Conservation (phyloP, 2,329 filamentous ascomycete genomes). For the Beauveria rudraprayagi region DNA sequence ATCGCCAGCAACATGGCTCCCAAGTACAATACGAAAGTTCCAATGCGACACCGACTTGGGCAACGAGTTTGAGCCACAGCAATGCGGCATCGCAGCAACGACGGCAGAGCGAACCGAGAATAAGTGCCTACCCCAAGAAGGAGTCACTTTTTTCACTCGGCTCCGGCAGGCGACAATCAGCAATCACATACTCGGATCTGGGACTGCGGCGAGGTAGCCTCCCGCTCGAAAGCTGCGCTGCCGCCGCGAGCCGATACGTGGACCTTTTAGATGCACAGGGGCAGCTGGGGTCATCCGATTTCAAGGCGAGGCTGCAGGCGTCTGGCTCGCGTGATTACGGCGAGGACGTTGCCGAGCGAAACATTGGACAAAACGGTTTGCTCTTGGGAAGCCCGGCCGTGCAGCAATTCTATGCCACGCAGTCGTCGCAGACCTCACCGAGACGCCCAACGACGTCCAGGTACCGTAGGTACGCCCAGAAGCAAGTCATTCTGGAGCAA, state of each 20-base stretch:
- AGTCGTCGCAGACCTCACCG: background rate
- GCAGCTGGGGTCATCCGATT: slow-evolving; percentile 40
- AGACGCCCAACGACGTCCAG: background rate
- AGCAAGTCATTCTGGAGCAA: background rate
- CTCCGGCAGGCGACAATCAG: background rate
- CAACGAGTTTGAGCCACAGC: background rate
- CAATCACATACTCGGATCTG: background rate
- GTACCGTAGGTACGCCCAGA: background rate
- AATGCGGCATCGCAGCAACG: background rate
- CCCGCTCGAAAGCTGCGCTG: background rate
- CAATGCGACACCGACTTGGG: background rate
- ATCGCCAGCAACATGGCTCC: background rate
- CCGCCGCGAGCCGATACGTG: slow-evolving; percentile 26
- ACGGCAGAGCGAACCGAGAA: background rate
- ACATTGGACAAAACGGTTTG: slow-evolving; percentile 34
- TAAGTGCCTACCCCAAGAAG: background rate
- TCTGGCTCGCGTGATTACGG: slow-evolving; percentile 47
- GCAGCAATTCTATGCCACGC: slow-evolving; percentile 27
- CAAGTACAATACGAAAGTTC: background rate
- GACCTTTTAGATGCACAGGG: slow-evolving; percentile 53
- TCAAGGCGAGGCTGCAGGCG: slow-evolving; percentile 40
- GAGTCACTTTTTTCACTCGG: background rate
- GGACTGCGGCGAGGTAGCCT: background rate
- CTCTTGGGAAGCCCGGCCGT: slow-evolving; percentile 27
- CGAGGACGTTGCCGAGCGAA: slow-evolving; percentile 59